phyloP scores from a whole-genome alignment of 2,329 filamentous ascomycete genomes.

The Ophiostoma perfectum region DNA sequence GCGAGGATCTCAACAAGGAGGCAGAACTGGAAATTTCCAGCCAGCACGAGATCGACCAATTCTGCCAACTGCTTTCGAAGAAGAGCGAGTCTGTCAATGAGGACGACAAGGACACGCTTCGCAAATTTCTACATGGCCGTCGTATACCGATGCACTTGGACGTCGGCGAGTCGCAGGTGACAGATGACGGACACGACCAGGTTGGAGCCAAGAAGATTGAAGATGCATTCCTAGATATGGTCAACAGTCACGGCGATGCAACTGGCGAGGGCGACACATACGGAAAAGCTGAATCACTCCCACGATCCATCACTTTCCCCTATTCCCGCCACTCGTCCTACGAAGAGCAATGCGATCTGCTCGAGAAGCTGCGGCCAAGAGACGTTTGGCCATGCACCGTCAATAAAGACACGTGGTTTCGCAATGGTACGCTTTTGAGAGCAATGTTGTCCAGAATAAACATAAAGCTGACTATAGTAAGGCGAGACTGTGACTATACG shows the following conservation, averaged over 20 bases:
- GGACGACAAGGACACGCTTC: slow-evolving; percentile 21
- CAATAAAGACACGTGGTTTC: slow-evolving; percentile 56
- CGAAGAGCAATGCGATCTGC: slow-evolving; percentile 65
- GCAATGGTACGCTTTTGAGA: slow-evolving; percentile 36
- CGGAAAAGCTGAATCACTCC: neutral
- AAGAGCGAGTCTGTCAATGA: slow-evolving; percentile 22
- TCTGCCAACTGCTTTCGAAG: slow-evolving; percentile 17
- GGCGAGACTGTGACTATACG: slow-evolving; percentile 50
- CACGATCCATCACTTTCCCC: slow-evolving; percentile 56
- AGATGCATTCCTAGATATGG: neutral
- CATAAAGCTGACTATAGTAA: neutral
- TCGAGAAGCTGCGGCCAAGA: slow-evolving; percentile 61
- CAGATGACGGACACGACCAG: neutral
- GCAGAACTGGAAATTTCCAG: slow-evolving; percentile 59
- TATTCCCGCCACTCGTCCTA: slow-evolving; percentile 90
- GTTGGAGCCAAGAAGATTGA: neutral
- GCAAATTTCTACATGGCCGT: slow-evolving; percentile 27
- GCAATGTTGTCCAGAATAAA: neutral
- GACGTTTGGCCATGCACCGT: slow-evolving; percentile 83
- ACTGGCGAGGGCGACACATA: neutral
- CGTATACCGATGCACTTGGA: slow-evolving; percentile 36
- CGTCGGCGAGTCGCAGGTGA: slow-evolving; percentile 16
- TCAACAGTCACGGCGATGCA: neutral
- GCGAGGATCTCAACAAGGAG: slow-evolving; percentile 64
- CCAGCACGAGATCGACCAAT: slow-evolving; percentile 26